Conservation (phyloP, 805 yeast species). For the Yamadazyma ubonensis region DNA sequence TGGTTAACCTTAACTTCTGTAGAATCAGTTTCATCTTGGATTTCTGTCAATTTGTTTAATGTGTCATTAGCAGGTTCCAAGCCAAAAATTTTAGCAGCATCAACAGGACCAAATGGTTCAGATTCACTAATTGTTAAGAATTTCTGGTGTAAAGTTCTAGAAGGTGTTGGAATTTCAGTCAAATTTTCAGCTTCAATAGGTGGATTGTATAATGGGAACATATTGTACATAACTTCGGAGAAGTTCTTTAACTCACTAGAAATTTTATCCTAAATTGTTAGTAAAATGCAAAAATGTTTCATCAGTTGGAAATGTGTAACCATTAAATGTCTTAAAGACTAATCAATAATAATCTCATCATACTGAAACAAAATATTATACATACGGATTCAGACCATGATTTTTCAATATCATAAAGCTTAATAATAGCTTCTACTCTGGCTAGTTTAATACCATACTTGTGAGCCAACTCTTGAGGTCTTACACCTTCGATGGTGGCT, state of each 20-base stretch:
- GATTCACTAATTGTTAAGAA: conserved; percentile 90
- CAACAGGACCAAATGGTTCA: conserved; percentile 93
- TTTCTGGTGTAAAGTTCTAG: conserved; percentile 74
- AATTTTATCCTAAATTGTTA: conserved; percentile 48
- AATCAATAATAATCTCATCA: conserved; percentile 45
- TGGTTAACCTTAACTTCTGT: conserved; percentile 15
- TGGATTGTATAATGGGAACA: conserved; percentile 71
- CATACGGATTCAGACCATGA: conserved; percentile 62
- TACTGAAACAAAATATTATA: conserved; percentile 18
- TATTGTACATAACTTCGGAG: conserved; percentile 62
- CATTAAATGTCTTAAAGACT: conserved; percentile 68
- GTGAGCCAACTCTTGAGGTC: conserved; percentile 73
- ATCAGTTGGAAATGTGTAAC: conserved; percentile 17
- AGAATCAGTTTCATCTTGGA: conserved; percentile 45
- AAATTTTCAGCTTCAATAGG: conserved; percentile 60
- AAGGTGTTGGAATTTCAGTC: conserved; percentile 92
- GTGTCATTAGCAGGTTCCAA: conserved; percentile 87
- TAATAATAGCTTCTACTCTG: conserved; percentile 84
- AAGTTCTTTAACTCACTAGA: conserved; percentile 57
- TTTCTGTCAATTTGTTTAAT: conserved; percentile 63
- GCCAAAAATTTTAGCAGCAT: conserved; percentile 82
- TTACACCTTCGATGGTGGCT: conserved; percentile 48
- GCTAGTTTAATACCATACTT: conserved; percentile 78
- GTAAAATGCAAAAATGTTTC: conserved; percentile 21
- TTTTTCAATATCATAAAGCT: conserved; percentile 63